Conservation (phyloP, 176 grass and related monocot genomes). For the Hsuehochloa calcarea region DNA sequence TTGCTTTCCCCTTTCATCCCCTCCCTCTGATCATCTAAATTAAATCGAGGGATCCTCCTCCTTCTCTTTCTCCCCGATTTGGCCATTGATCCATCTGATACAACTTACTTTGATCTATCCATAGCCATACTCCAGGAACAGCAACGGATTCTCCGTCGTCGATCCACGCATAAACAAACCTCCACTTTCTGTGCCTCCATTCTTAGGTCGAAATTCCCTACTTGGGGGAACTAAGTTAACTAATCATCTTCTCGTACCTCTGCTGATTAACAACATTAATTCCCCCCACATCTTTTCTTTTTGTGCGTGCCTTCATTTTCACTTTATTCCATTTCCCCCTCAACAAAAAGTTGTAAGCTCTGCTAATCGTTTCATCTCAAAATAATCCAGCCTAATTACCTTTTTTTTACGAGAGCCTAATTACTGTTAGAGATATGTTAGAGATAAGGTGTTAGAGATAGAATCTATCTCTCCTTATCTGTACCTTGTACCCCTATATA, state of each 20-base stretch:
- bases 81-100: neutral
- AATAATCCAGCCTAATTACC: neutral
- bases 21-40: neutral
- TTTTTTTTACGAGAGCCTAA: no score
- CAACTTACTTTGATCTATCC: neutral
- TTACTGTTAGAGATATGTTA: no score
- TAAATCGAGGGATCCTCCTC: neutral
- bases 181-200: no score
- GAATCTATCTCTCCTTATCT: no score
- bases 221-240: neutral
- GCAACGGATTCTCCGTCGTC: neutral
- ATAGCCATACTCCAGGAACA: neutral
- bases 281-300: neutral
- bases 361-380: neutral
- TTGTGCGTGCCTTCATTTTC: no score
- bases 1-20: slow-evolving; percentile 22
- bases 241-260: neutral
- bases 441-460: no score
- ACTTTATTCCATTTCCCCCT: no score
- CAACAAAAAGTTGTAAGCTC: no score
- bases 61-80: neutral
- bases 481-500: no score
- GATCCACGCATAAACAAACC: neutral
- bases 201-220: neutral
- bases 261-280: neutral